A percentile compares a stretch with the other conserved stretches of the same genome.
Evolutionary conservation across 176 grass and related monocot genomes (phyloP).

Genomic region (Rhipidocladum racemiflorum): DNA sequence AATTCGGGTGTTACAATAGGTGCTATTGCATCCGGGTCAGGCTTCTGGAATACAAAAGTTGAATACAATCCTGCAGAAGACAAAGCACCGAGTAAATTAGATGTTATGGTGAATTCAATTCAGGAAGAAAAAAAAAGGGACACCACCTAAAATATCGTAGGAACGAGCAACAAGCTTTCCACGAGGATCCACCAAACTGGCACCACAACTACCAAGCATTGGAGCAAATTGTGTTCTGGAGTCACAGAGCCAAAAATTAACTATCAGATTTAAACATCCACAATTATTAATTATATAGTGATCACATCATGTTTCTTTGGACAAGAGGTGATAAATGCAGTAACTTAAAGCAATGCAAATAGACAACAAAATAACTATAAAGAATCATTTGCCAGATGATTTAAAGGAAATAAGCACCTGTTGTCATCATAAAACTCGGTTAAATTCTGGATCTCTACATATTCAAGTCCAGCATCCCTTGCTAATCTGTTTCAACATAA

Average conservation of each 20-base stretch:
- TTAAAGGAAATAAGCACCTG: no score
- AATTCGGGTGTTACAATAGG: conserved; percentile 59
- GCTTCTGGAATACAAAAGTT: conserved; percentile 91
- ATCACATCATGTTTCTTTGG: conserved; percentile 2
- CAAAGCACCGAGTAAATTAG: conserved; percentile 25
- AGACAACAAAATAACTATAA: conserved; percentile 3
- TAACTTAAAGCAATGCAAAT: background rate
- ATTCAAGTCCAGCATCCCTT: no score
- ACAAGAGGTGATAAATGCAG: conserved; percentile 3
- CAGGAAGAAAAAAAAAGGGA: conserved; percentile 1
- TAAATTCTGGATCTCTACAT: no score
- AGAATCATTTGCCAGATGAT: no score
- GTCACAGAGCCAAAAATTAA: conserved; percentile 25
- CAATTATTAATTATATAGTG: background rate
- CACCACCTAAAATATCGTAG: conserved; percentile 77
- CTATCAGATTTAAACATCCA: background rate
- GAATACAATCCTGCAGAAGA: conserved; percentile 76
- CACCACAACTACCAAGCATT: conserved; percentile 69
- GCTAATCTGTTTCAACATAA: no score
- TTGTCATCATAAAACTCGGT: no score
- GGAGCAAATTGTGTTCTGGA: conserved; percentile 81
- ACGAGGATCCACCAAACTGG: no score
- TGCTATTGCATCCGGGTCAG: conserved; percentile 75
- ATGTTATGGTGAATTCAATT: background rate
- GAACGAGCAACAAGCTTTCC: conserved; percentile 89